Percentiles rank a stretch among this genome's conserved stretches.
These are phyloP conservation scores for Gaillardinia entomophila DNA, from an alignment of 805 yeast genomes.

Conservation along the genomic window DNA sequence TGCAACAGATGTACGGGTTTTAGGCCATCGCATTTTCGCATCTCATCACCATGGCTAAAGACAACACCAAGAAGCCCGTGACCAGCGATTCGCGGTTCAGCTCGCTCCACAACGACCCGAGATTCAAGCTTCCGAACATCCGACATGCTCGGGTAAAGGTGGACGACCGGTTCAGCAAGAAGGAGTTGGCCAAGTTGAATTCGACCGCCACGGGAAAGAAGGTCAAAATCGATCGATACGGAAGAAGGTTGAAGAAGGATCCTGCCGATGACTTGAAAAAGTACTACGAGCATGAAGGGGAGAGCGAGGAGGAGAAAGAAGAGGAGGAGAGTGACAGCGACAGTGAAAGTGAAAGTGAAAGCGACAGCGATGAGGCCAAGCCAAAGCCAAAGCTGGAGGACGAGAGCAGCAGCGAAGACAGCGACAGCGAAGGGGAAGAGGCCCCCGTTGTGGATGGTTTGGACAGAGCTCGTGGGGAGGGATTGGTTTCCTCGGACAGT, in stretches of 20 bases:
- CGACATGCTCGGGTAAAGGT: conserved; percentile 69
- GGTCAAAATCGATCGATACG: conserved; percentile 78
- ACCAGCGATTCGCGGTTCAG: conserved; percentile 73
- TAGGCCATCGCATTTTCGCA: neutral
- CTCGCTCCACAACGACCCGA: conserved; percentile 77
- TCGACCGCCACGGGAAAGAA: conserved; percentile 44
- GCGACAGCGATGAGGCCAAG: conserved; percentile 11
- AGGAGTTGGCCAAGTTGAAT: conserved; percentile 48
- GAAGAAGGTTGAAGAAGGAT: conserved; percentile 56
- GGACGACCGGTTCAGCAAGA: conserved; percentile 77
- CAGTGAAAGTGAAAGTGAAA: conserved; percentile 16
- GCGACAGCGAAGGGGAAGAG: conserved; percentile 16
- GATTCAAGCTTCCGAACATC: conserved; percentile 71
- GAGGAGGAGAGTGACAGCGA: conserved; percentile 23
- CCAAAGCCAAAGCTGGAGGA: conserved; percentile 9
- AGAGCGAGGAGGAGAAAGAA: conserved; percentile 17
- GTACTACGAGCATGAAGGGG: conserved; percentile 48
- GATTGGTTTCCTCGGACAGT: conserved; percentile 24
- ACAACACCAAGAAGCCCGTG: conserved; percentile 19
- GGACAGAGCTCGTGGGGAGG: conserved; percentile 69
- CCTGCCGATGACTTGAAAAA: conserved; percentile 45
- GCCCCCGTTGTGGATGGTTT: conserved; percentile 12
- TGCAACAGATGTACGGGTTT: neutral
- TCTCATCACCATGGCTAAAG: conserved; percentile 2
- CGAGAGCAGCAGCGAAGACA: conserved; percentile 19